Evolutionary conservation across 495 filamentous ascomycete species (phyloP), one percentile per base, ranked within the genome.

Genomic region (Clavariopsis aquatica): DNA sequence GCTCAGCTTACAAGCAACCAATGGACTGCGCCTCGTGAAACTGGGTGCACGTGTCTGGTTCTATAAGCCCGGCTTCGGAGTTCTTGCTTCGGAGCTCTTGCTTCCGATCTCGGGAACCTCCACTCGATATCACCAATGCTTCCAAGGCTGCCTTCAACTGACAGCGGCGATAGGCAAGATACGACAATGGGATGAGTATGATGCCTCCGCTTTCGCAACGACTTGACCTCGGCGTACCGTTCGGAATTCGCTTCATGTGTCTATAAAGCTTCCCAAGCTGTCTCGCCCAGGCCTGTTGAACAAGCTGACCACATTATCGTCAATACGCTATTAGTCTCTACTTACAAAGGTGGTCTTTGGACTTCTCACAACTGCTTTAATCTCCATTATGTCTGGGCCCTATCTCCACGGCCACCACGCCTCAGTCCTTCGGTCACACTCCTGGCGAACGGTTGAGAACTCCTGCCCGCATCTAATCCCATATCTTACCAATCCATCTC

Each of bases 331-430:
- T n/a, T n/a, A n/a, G n/a, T n/a, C n/a, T n/a, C 38, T 43, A 15
- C 31, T 43, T n/a, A 27, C 17, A 49, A 24, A 49, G 10, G 20
- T 15, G 4, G 19, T 10, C 23, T 49, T 24, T 49, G 2, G 4
- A 47, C 7, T 23, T 17, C 43, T 19, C 15, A 47, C 5, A 23
- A 17, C 24, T 24, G 9, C 47, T 9, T 24, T 22, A 6, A 2
- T n/a, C 17, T 24, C 51, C n/a, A 31, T 29, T 41, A 68, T 68
- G 65, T 26, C 65, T 1, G 29, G 24, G 20, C 65, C 66, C 10
- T 85, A 86, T 71, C 76, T 78, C 28, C 80, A 78, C 52, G 82
- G 81, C 55, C 80, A 85, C 66, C 77, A 80, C 43, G 52, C 74
- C 60, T 74, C 78, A 15, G 81, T 84, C 34, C 73, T 84, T 27